Conservation (phyloP, 2,329 filamentous ascomycete species). For the Laburnicola sp. region DNA sequence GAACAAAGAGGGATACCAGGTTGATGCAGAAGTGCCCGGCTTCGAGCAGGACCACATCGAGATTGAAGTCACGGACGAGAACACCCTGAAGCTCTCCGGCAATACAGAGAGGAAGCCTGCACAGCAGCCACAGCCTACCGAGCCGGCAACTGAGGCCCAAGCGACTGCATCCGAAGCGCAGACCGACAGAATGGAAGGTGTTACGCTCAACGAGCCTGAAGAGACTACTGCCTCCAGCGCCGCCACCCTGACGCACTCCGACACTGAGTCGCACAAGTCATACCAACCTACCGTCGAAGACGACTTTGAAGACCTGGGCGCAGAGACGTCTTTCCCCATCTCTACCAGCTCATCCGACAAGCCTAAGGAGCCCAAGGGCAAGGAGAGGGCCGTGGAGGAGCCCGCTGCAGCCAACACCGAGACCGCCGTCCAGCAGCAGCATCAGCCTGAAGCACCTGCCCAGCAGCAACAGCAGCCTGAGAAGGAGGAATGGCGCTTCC, state of each 20-base stretch:
- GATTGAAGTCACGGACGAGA: conserved; percentile 40
- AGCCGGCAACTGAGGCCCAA: conserved; percentile 6
- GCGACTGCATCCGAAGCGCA: conserved; percentile 4
- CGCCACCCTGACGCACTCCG: conserved; percentile 26
- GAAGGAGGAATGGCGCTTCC: conserved; percentile 50
- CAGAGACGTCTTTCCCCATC: conserved; percentile 33
- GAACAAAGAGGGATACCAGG: conserved; percentile 35
- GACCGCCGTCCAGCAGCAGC: conserved; percentile 22
- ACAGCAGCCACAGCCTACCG: conserved; percentile 13
- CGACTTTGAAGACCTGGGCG: conserved; percentile 42
- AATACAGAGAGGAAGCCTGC: conserved; percentile 31
- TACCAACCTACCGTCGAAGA: conserved; percentile 44
- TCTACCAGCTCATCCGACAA: conserved; percentile 24
- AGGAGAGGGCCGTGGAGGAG: conserved; percentile 32
- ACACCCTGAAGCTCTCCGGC: conserved; percentile 38
- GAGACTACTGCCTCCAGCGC: conserved; percentile 13
- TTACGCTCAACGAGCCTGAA: conserved; percentile 27
- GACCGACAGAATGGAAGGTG: conserved; percentile 23
- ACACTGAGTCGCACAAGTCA: conserved; percentile 37
- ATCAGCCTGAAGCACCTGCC: conserved; percentile 21
- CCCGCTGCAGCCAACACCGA: conserved; percentile 10
- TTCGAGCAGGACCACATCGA: conserved; percentile 42
- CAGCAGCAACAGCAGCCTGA: conserved; percentile 17
- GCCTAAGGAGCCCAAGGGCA: conserved; percentile 31
- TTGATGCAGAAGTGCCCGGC: conserved; percentile 38